Evolutionary conservation across 78 protist genomes (phyloP).

Genomic region (Chrysochromulina tobinii): DNA sequence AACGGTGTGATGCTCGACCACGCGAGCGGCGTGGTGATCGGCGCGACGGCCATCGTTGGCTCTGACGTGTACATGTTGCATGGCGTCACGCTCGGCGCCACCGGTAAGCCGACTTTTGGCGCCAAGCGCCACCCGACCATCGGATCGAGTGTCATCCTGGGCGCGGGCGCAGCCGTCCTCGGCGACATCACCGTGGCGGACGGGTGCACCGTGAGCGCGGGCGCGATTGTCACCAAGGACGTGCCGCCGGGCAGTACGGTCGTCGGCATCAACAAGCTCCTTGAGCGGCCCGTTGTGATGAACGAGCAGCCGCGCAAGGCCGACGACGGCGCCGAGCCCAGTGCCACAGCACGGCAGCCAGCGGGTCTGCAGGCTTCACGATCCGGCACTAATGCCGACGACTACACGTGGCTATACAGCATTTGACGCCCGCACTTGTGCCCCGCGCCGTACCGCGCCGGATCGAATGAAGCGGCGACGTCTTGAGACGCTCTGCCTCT

Average conservation of each 20-base stretch:
- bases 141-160: not conserved
- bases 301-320: too few species aligned
- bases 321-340: too few species aligned
- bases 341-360: too few species aligned
- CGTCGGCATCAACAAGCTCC: not conserved
- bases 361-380: too few species aligned
- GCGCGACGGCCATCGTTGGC: constrained; percentile 68
- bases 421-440: too few species aligned
- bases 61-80: constrained; percentile 24
- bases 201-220: not conserved
- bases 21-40: constrained; percentile 72
- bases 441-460: too few species aligned
- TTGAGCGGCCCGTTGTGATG: not conserved
- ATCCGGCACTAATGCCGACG: too few species aligned
- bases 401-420: too few species aligned
- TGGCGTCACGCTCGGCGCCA: constrained; percentile 2
- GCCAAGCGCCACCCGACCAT: constrained; percentile 13
- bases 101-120: not conserved
- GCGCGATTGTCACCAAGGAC: not conserved
- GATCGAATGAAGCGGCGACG: too few species aligned
- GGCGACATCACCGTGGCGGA: not conserved
- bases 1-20: constrained; percentile 62
- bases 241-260: not conserved
- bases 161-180: not conserved
- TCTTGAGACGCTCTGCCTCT: too few species aligned